Conservation (phyloP, 2,329 filamentous ascomycete genomes). For the Phyllosticta ampelicida region DNA sequence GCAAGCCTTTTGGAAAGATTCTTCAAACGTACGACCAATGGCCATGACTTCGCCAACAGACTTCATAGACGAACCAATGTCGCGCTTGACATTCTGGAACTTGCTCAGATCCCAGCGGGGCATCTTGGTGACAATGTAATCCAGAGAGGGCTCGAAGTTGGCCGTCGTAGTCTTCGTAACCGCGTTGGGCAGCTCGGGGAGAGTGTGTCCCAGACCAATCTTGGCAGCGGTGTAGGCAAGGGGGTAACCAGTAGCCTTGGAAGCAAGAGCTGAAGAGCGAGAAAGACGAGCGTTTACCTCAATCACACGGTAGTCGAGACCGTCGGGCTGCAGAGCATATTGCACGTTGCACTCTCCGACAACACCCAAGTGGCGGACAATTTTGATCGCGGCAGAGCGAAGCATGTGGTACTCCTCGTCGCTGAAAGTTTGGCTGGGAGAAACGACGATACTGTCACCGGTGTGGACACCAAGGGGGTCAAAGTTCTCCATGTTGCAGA, state of each 20-base stretch:
- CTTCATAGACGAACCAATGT: constrained; percentile 98
- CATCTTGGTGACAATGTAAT: constrained; percentile 98
- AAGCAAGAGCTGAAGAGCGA: constrained; percentile 90
- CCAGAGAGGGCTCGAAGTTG: constrained; percentile 94
- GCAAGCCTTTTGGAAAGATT: constrained; percentile 98
- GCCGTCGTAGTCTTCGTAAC: constrained; percentile 98
- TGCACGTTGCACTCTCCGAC: constrained; percentile 98
- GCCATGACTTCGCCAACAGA: constrained; percentile 99
- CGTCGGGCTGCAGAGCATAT: constrained; percentile 92
- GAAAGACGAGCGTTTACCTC: constrained; percentile 98
- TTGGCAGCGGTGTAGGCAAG: constrained; percentile 96
- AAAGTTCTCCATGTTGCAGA: constrained; percentile 99
- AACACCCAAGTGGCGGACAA: constrained; percentile 90
- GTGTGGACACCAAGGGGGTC: constrained; percentile 96
- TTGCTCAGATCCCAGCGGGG: constrained; percentile 97
- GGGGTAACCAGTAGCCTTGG: constrained; percentile 96
- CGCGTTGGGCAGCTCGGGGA: constrained; percentile 92
- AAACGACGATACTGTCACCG: constrained; percentile 96
- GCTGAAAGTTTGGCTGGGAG: constrained; percentile 89
- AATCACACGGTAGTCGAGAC: constrained; percentile 95
- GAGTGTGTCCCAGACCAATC: constrained; percentile 89
- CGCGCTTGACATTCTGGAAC: constrained; percentile 96
- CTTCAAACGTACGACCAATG: constrained; percentile 95
- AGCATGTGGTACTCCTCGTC: constrained; percentile 99
- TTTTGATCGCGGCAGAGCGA: constrained; percentile 93